These are phyloP conservation scores for Boletus coccyginus DNA, from an alignment of 768 basidiomycete genomes.

Conservation along the genomic window DNA sequence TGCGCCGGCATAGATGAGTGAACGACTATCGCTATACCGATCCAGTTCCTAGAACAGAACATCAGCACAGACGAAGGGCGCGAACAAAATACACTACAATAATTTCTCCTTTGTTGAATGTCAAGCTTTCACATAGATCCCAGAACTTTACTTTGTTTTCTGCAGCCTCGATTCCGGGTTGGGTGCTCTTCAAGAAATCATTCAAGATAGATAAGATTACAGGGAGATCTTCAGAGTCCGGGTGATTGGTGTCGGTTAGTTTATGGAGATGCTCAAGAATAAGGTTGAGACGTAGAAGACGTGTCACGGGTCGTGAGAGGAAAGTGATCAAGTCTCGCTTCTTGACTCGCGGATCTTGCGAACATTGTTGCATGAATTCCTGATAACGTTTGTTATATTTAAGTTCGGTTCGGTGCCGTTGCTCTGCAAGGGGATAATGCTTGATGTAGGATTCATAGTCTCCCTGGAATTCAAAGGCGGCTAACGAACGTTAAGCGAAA, in stretches of 20 bases:
- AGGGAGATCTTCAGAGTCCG: slow-evolving; percentile 75
- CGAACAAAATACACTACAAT: slow-evolving; percentile 50
- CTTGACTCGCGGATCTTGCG: slow-evolving; percentile 61
- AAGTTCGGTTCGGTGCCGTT: slow-evolving; percentile 74
- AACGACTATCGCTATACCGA: slow-evolving; percentile 70
- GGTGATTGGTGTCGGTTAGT: slow-evolving; percentile 68
- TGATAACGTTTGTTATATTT: slow-evolving; percentile 66
- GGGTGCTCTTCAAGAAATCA: slow-evolving; percentile 77
- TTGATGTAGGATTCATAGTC: slow-evolving; percentile 84
- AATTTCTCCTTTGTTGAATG: slow-evolving; percentile 76
- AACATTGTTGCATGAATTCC: slow-evolving; percentile 59
- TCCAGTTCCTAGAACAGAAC: slow-evolving; percentile 67
- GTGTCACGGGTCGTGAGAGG: slow-evolving; percentile 82
- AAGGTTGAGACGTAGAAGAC: slow-evolving; percentile 78
- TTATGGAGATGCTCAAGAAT: slow-evolving; percentile 70
- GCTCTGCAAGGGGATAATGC: slow-evolving; percentile 84
- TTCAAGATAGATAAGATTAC: slow-evolving; percentile 65
- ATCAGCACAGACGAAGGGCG: background rate
- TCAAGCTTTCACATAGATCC: slow-evolving; percentile 72
- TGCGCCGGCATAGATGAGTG: slow-evolving; percentile 63
- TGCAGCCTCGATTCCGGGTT: slow-evolving; percentile 89
- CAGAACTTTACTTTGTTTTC: slow-evolving; percentile 89
- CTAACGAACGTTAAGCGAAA: slow-evolving; percentile 23
- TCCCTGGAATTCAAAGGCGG: slow-evolving; percentile 46
- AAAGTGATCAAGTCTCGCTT: slow-evolving; percentile 81